Percentiles rank a stretch among this genome's conserved stretches.
Conservation (phyloP, 2,329 filamentous ascomycete genomes). For the Westerdykella aurantiaca region DNA sequence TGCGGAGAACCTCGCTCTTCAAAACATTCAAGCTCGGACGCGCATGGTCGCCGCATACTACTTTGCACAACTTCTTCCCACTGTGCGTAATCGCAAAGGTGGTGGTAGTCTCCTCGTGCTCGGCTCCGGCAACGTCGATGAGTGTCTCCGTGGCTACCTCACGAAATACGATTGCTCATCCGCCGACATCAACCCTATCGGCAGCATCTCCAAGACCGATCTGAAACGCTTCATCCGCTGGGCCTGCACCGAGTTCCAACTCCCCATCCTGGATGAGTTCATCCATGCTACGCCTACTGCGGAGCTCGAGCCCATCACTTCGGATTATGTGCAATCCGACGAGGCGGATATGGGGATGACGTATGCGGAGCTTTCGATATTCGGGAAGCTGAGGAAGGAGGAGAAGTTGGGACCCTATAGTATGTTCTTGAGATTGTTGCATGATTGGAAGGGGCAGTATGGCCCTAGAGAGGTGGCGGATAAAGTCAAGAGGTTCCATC, state of each 20-base stretch:
- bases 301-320: slow-evolving; percentile 58
- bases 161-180: slow-evolving; percentile 64
- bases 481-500: slow-evolving; percentile 43
- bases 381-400: slow-evolving; percentile 52
- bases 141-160: slow-evolving; percentile 51
- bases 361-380: slow-evolving; percentile 49
- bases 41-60: slow-evolving; percentile 63
- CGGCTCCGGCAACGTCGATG: slow-evolving; percentile 59
- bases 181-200: slow-evolving; percentile 55
- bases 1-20: slow-evolving; percentile 59
- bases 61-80: slow-evolving; percentile 59
- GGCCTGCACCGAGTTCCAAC: slow-evolving; percentile 45
- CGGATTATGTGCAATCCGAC: slow-evolving; percentile 54
- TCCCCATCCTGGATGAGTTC: slow-evolving; percentile 63
- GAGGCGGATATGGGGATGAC: slow-evolving; percentile 49
- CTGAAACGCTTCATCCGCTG: slow-evolving; percentile 67
- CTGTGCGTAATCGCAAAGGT: slow-evolving; percentile 51
- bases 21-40: slow-evolving; percentile 62
- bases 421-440: slow-evolving; percentile 50
- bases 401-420: slow-evolving; percentile 51
- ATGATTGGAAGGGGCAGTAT: slow-evolving; percentile 43
- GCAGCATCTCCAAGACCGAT: slow-evolving; percentile 58
- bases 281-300: slow-evolving; percentile 46
- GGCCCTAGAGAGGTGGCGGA: slow-evolving; percentile 42
- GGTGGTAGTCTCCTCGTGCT: slow-evolving; percentile 59